A percentile compares a stretch with the other conserved stretches of the same genome.
Evolutionary conservation across 2,329 filamentous ascomycete species (phyloP).

Genomic region (Diaporthe australafricana): DNA sequence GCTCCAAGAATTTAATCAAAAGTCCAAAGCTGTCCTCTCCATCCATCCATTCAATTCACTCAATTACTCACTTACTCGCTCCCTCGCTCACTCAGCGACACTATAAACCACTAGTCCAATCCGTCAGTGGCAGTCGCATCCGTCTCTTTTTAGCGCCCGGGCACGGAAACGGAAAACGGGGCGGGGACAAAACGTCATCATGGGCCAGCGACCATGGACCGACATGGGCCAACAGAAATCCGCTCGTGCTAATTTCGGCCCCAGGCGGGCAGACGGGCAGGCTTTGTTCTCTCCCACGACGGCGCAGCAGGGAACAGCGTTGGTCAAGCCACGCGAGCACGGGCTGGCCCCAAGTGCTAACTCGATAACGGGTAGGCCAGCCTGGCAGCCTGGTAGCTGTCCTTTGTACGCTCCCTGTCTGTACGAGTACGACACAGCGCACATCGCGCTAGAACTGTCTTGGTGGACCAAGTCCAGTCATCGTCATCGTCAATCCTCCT

Average conservation of each 20-base stretch:
- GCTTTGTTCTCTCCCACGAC: slow-evolving; percentile 7
- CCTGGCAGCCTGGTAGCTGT: background rate
- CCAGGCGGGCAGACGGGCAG: background rate
- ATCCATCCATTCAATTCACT: background rate
- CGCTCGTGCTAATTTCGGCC: slow-evolving; percentile 23
- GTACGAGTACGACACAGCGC: slow-evolving; percentile 6
- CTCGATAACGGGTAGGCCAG: background rate
- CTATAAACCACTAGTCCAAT: background rate
- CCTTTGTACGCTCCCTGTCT: too few species aligned
- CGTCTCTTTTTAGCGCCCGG: slow-evolving; percentile 13
- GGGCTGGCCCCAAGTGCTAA: slow-evolving; percentile 8
- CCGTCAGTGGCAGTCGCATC: slow-evolving; percentile 26
- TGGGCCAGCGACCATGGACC: slow-evolving; percentile 4
- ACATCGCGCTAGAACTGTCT: background rate
- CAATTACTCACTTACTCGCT: background rate
- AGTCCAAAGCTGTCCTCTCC: background rate
- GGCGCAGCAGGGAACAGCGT: slow-evolving; percentile 19
- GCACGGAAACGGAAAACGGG: slow-evolving; percentile 19
- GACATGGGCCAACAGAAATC: slow-evolving; percentile 14
- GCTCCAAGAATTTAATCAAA: background rate
- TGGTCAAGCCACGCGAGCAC: slow-evolving; percentile 24
- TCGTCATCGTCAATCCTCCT: background rate
- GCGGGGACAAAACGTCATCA: slow-evolving; percentile 27
- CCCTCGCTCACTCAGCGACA: background rate
- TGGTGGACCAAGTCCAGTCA: background rate